Conservation (phyloP, 78 protist genomes). For the slime mould (Dictyostelium discoideum) region dicty_2.7 NC_007090.3:1640001-1640500, state of each 20-base stretch:
- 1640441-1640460: neutral
- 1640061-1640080: constrained; percentile 27
- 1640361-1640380: neutral
- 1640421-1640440: neutral
- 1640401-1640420: neutral
- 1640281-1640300: neutral
- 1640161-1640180: neutral
- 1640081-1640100: neutral
- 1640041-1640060: neutral
- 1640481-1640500: neutral
- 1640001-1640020: neutral
- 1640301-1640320: constrained; percentile 6
- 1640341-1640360: constrained; percentile 25
- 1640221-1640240: neutral
- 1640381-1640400: neutral
- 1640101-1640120: constrained; percentile 1
- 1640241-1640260: neutral
- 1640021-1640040: too few species aligned
- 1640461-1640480: neutral
- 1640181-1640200: neutral
- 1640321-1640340: neutral
- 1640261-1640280: constrained; percentile 2
- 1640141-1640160: neutral
- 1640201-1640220: neutral
- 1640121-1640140: neutral